These are phyloP conservation scores for Pichia sp. DNA, from an alignment of 1,139 yeast genomes.

Conservation along the genomic window DNA sequence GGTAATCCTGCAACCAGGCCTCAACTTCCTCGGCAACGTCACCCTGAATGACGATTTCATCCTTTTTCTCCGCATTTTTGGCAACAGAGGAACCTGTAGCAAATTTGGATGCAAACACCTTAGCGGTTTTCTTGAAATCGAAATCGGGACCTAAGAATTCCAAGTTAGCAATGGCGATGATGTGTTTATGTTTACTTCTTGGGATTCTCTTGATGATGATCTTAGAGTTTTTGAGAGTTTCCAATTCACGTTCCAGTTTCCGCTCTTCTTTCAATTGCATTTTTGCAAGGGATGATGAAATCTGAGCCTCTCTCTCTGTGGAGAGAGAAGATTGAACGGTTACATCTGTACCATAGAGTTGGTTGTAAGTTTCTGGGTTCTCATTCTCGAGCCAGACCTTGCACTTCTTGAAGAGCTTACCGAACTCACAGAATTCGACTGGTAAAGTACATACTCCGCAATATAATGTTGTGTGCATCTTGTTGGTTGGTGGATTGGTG, in stretches of 20 bases:
- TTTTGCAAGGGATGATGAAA: constrained; percentile 75
- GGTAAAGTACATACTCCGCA: constrained; percentile 86
- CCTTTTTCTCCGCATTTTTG: constrained; percentile 85
- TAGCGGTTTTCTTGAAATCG: constrained; percentile 85
- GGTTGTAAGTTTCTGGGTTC: constrained; percentile 48
- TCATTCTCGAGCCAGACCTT: constrained; percentile 69
- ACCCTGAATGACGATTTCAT: constrained; percentile 89
- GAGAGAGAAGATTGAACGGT: constrained; percentile 47
- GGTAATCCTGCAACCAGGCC: constrained; percentile 59
- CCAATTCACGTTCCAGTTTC: constrained; percentile 77
- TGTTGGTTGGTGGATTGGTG: too few species aligned
- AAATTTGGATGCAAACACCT: constrained; percentile 87
- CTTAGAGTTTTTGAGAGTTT: constrained; percentile 70
- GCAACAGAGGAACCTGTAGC: constrained; percentile 98
- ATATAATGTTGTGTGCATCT: constrained; percentile 32
- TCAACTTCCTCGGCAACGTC: constrained; percentile 93
- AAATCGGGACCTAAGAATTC: constrained; percentile 67
- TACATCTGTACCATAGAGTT: constrained; percentile 55
- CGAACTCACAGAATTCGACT: constrained; percentile 93
- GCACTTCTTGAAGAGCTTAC: constrained; percentile 75
- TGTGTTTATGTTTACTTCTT: constrained; percentile 83
- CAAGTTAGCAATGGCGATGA: constrained; percentile 78
- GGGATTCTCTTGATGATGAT: constrained; percentile 82
- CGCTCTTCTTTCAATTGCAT: constrained; percentile 87
- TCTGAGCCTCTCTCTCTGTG: constrained; percentile 72